Evolutionary conservation across 2,329 filamentous ascomycete genomes (phyloP), one percentile per base, ranked within the genome.

Genomic region (Aureobasidium sp.): DNA sequence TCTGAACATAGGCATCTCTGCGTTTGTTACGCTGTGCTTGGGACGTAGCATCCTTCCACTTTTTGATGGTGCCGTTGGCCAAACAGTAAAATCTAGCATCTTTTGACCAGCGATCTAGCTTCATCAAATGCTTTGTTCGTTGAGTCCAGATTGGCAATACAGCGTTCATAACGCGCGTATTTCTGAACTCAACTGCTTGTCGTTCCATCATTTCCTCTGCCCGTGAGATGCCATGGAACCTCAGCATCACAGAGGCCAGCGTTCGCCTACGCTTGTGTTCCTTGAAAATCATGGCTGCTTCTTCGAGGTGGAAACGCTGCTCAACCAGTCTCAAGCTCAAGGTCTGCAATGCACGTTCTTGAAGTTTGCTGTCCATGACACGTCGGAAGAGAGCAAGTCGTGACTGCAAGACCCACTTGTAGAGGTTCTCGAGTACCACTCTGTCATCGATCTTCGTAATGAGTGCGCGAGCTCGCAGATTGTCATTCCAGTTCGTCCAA

Each of bases 401-500:
- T 25, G 75, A 78, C 37, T 80, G 78, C 36, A 87, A 67, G n/a
- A 82, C 77, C 84, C 84, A 87, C 70, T 78, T 84, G 70, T 85
- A 86, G 63, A 87, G 74, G 7, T 76, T 72, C 67, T 86, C 79
- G 36, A 81, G 72, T 45, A 82, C 73, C 44, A 86, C 65, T 3
- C 84, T 79, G 64, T 83, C 79, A 64, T 86, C 77, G 50, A 86
- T 81, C 15, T 78, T 79, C 25, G 77, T 73, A 53, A 72, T 73
- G 2, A 87, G 71, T 16, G 79, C 78, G 66, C 79, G 76, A 64
- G 77, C 79, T 21, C 85, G 82, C 16, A 86, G 75, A 16, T 75
- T 74, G 66, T 87, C 82, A 65, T 86, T 87, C 86, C 85, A 88
- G 11, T 75, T 74, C 1, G 79, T 85, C 76, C 82, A 85, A 3